These are phyloP conservation scores for Curvularia eragrostidis DNA, from an alignment of 2,329 filamentous ascomycete species.

Conservation along the genomic window DNA sequence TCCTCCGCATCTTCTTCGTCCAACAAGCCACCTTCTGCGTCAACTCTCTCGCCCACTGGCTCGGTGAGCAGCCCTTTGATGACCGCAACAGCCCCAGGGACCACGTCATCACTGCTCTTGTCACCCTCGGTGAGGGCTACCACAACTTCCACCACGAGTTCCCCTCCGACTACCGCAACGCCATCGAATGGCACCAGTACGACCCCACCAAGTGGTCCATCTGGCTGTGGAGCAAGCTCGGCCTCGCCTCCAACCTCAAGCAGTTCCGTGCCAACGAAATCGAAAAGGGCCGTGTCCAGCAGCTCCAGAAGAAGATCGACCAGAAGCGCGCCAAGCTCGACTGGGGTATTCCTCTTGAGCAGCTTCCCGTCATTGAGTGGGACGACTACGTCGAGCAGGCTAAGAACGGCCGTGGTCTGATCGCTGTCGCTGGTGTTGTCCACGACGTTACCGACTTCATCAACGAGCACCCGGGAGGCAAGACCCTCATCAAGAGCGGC, in stretches of 20 bases:
- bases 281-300: constrained; percentile 54
- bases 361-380: constrained; percentile 54
- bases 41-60: constrained; percentile 62
- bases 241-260: constrained; percentile 53
- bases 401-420: constrained; percentile 52
- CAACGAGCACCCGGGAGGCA: constrained; percentile 53
- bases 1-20: constrained; percentile 61
- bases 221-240: constrained; percentile 53
- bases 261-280: constrained; percentile 55
- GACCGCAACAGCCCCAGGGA: constrained; percentile 54
- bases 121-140: constrained; percentile 55
- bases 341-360: constrained; percentile 53
- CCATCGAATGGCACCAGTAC: constrained; percentile 53
- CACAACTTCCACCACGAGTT: constrained; percentile 57
- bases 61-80: constrained; percentile 56
- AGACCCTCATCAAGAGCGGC: constrained; percentile 52
- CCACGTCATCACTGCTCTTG: constrained; percentile 52
- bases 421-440: constrained; percentile 53
- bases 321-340: constrained; percentile 53
- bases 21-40: constrained; percentile 63
- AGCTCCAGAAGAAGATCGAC: constrained; percentile 55
- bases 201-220: constrained; percentile 56
- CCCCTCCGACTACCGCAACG: constrained; percentile 54
- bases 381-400: constrained; percentile 53
- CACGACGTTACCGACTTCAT: constrained; percentile 54